Conservation (phyloP, 2,329 filamentous ascomycete genomes). For the Helotiales sp. region DNA sequence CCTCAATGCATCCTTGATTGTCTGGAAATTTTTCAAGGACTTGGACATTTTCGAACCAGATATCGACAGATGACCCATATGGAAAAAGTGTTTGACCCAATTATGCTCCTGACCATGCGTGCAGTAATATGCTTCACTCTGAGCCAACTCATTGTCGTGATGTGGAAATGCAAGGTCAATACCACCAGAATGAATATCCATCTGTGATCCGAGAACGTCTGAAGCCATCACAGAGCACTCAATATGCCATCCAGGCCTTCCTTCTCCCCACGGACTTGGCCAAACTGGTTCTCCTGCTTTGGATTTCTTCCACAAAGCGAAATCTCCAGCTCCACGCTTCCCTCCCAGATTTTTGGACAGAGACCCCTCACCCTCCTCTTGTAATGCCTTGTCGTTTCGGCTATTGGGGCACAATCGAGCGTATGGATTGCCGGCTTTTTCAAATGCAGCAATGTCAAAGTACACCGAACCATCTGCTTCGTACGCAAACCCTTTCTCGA, state of each 20-base stretch:
- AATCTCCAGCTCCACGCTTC: constrained; percentile 80
- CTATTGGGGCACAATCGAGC: constrained; percentile 84
- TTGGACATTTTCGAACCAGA: constrained; percentile 95
- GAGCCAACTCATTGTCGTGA: constrained; percentile 89
- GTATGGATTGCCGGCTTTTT: constrained; percentile 81
- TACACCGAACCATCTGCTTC: constrained; percentile 83
- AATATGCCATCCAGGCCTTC: constrained; percentile 93
- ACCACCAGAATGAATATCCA: constrained; percentile 93
- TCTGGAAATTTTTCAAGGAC: constrained; percentile 92
- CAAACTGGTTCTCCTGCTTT: constrained; percentile 92
- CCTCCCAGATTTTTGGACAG: constrained; percentile 60
- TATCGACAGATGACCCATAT: constrained; percentile 92
- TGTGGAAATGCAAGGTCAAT: constrained; percentile 91
- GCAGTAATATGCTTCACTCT: constrained; percentile 79
- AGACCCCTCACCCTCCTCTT: constrained; percentile 88
- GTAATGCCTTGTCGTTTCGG: constrained; percentile 76
- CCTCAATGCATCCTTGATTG: constrained; percentile 78
- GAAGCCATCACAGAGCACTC: constrained; percentile 97
- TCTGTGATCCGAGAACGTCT: constrained; percentile 76
- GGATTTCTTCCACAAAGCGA: constrained; percentile 90
- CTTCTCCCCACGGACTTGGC: constrained; percentile 84
- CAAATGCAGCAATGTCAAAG: constrained; percentile 87
- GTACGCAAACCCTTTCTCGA: constrained; percentile 86
- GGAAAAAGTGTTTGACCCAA: constrained; percentile 95
- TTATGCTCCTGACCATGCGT: constrained; percentile 54